Conservation (phyloP, 352 stramenopile genomes). For the Plasmopara viticola region DNA sequence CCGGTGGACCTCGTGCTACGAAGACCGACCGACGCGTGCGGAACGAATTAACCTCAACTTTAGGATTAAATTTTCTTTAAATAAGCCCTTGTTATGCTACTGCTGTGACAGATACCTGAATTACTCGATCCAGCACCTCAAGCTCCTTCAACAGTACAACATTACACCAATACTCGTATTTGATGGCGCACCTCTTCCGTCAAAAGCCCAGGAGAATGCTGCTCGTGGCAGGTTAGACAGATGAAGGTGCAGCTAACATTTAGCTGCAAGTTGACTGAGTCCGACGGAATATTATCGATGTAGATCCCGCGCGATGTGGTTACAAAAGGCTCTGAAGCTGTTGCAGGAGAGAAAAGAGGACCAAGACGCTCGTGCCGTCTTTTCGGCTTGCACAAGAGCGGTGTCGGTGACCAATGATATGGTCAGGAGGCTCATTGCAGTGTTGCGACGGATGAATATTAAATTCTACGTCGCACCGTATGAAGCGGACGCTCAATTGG, state of each 20-base stretch:
- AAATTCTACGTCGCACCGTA: constrained; percentile 95
- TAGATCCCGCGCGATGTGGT: constrained; percentile 37
- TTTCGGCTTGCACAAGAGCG: constrained; percentile 39
- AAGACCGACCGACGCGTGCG: constrained; percentile 45
- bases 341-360: constrained; percentile 17
- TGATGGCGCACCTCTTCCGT: constrained; percentile 87
- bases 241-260: constrained; percentile 2
- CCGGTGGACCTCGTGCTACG: constrained; percentile 70
- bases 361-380: constrained; percentile 16
- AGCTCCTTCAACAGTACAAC: constrained; percentile 74
- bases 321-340: constrained; percentile 32
- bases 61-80: constrained; percentile 2
- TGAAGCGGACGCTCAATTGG: constrained; percentile 96
- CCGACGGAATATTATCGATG: background rate
- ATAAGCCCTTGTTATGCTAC: constrained; percentile 19
- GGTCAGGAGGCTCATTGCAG: constrained; percentile 55
- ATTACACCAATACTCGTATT: constrained; percentile 91
- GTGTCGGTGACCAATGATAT: constrained; percentile 70
- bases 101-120: constrained; percentile 55
- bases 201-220: constrained; percentile 70
- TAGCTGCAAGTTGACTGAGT: constrained; percentile 2
- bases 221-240: constrained; percentile 34
- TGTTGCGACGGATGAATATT: constrained; percentile 67
- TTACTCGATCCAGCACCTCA: constrained; percentile 85
- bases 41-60: constrained; percentile 27